Evolutionary conservation across 805 yeast genomes (phyloP), one percentile per base, ranked within the genome.

Genomic region (Candida ortonii): DNA sequence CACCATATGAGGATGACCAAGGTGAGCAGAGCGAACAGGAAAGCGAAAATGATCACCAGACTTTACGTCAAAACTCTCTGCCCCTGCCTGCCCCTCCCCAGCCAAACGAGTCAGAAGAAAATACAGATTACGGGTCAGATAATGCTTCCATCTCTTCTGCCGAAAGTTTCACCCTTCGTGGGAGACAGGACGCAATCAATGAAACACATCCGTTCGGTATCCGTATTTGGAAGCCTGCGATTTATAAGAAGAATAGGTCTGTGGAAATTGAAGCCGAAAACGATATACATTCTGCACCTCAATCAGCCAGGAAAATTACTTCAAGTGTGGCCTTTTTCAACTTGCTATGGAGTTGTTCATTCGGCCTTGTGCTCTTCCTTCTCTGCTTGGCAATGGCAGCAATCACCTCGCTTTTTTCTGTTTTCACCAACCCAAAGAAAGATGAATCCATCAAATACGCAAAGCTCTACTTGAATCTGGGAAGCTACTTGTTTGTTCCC

Each of bases 181-280:
- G 89, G 48, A 78, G 97, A 46, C 98, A 93, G 60, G 89, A 85
- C 49, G 98, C 98, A 11, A 93, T 93, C 55, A 93, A 93, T 55
- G 80, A 84, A 33, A 88, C 97, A 4, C 98, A 93, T 66, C 98
- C 98, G 1, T 93, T 93, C 53, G 98, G 98, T 71, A 90, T 93
- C 28, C 82, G 96, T 59, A 86, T 93, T 50, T 93, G 98, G 98
- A 93, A 93, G 55, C 98, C 98, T 1, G 96, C 97, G 2, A 67
- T 93, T 36, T 93, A 93, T 63, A 93, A 93, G 58, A 93, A 93
- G 59, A 73, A 75, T 39, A 78, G 98, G 52, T 85, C 96, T 4
- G 97, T 93, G 20, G 93, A 93, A 47, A 71, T 79, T 25, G 80
- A 86, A 39, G 97, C 97, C 2, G 95, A 86, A 40, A 84, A 84